phyloP scores from a whole-genome alignment of 73 alveolate genomes.

The Loxodes magnus region DNA sequence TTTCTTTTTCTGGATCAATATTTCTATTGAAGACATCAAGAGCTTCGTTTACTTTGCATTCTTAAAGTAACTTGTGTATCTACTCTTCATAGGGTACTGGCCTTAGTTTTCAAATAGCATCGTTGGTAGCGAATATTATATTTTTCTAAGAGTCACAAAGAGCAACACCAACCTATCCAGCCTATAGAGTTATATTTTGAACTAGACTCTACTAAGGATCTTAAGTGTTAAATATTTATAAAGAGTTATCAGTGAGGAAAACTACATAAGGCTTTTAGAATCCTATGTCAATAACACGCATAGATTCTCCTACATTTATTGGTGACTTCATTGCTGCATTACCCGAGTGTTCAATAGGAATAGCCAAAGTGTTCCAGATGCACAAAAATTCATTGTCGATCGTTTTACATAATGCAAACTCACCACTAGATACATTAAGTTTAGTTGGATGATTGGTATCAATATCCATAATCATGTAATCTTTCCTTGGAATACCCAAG shows the following conservation, averaged over 20 bases:
- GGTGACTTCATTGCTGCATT: conserved; percentile 7
- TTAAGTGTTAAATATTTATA: background rate
- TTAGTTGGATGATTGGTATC: background rate
- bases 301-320: conserved; percentile 1
- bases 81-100: conserved; percentile 4
- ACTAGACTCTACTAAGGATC: background rate
- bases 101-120: background rate
- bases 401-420: conserved; percentile 3
- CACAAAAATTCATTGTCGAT: conserved; percentile 8
- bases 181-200: background rate
- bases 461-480: conserved; percentile 8
- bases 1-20: background rate
- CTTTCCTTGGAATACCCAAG: background rate
- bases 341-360: conserved; percentile 11
- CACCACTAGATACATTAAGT: background rate
- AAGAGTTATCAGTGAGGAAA: background rate
- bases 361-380: conserved; percentile 1
- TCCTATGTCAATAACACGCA: conserved; percentile 1
- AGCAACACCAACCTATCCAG: background rate
- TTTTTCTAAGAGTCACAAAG: background rate
- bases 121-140: background rate
- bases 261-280: background rate
- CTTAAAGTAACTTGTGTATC: background rate
- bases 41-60: conserved; percentile 8
- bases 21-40: background rate